phyloP scores from a whole-genome alignment of 169 alveolate genomes.

The Plasmodium falciparum region DNA sequence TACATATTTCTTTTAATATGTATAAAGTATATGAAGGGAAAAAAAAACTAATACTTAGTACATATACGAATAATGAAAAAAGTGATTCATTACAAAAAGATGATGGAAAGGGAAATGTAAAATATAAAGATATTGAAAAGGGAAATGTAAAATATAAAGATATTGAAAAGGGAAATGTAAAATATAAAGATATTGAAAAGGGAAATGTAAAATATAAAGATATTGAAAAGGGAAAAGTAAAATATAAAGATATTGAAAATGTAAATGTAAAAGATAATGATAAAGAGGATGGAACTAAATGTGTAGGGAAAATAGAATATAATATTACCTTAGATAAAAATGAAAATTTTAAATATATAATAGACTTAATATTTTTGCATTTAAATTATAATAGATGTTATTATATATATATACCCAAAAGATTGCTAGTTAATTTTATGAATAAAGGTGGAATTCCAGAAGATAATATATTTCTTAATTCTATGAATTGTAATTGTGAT shows the following conservation, averaged over 20 bases:
- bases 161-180: background rate
- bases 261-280: too few species aligned
- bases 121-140: background rate
- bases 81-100: background rate
- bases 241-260: background rate
- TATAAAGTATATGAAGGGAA: conserved; percentile 36
- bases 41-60: conserved; percentile 57
- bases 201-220: background rate
- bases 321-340: conserved; percentile 46
- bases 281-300: background rate
- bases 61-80: conserved; percentile 27
- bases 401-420: conserved; percentile 53
- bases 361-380: conserved; percentile 61
- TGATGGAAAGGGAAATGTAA: background rate
- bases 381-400: conserved; percentile 66
- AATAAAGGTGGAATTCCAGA: background rate
- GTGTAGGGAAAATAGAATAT: conserved; percentile 19
- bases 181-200: background rate
- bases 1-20: conserved; percentile 47
- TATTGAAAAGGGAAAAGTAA: background rate
- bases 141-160: background rate
- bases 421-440: conserved; percentile 9
- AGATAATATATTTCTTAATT: conserved; percentile 34
- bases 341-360: conserved; percentile 59
- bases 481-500: conserved; percentile 47